A percentile compares a stretch with the other conserved stretches of the same genome.
These are phyloP conservation scores for Penicillium sp. DNA, from an alignment of 2,329 filamentous ascomycete genomes.

Conservation along the genomic window DNA sequence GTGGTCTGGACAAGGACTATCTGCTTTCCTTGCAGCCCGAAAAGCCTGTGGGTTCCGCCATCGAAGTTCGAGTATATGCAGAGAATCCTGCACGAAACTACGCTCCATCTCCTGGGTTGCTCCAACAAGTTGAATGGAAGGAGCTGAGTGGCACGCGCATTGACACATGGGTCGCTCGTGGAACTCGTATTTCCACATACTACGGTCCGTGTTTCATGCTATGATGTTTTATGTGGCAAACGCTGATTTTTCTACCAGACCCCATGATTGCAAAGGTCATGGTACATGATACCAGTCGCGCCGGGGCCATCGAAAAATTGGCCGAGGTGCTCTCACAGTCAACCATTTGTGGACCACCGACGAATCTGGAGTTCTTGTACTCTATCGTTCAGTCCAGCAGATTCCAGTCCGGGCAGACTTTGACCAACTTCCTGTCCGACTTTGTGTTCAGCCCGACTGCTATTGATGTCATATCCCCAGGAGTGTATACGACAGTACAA, in stretches of 20 bases:
- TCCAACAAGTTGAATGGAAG: slow-evolving; percentile 58
- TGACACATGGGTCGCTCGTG: slow-evolving; percentile 62
- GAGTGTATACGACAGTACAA: slow-evolving; percentile 57
- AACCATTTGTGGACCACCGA: slow-evolving; percentile 52
- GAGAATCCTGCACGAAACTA: slow-evolving; percentile 59
- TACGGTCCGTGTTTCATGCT: slow-evolving; percentile 45
- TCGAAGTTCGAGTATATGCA: slow-evolving; percentile 55
- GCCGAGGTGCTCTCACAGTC: slow-evolving; percentile 44
- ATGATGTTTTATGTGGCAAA: not conserved
- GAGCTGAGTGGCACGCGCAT: slow-evolving; percentile 50
- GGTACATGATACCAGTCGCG: slow-evolving; percentile 46
- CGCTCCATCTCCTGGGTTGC: slow-evolving; percentile 55
- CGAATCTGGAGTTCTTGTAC: slow-evolving; percentile 55
- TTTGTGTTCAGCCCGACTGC: slow-evolving; percentile 51
- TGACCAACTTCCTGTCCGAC: slow-evolving; percentile 54
- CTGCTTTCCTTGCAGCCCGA: slow-evolving; percentile 31
- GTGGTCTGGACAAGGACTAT: slow-evolving; percentile 40
- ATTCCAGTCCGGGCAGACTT: slow-evolving; percentile 51
- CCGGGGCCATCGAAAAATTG: slow-evolving; percentile 46
- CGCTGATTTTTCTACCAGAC: slow-evolving; percentile 31
- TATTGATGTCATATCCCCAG: slow-evolving; percentile 55
- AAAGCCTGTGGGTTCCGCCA: slow-evolving; percentile 47
- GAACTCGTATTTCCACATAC: slow-evolving; percentile 54
- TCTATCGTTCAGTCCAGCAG: slow-evolving; percentile 47
- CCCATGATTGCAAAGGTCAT: slow-evolving; percentile 59